These are phyloP conservation scores for Fusarium sp. DNA, from an alignment of 2,329 filamentous ascomycete species.

Conservation along the genomic window DNA sequence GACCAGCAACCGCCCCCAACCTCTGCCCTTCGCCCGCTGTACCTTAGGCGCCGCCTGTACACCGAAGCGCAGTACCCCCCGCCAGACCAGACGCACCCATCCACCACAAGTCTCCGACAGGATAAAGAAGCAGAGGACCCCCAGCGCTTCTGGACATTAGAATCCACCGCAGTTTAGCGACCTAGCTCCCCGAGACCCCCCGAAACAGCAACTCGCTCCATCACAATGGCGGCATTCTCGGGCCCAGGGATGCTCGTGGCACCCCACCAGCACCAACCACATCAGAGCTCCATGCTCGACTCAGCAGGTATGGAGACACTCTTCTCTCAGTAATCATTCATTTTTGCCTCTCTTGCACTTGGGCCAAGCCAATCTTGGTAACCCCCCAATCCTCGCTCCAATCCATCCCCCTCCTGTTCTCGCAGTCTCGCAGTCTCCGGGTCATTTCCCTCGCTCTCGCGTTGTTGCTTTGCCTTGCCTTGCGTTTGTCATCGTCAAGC, in stretches of 20 bases:
- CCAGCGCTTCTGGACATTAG: background rate
- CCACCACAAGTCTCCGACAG: constrained; percentile 19
- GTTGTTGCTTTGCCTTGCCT: background rate
- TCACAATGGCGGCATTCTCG: constrained; percentile 42
- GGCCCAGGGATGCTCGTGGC: constrained; percentile 36
- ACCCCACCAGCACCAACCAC: constrained; percentile 42
- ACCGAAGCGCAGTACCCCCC: constrained; percentile 39
- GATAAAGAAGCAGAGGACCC: constrained; percentile 33
- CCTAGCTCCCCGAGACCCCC: constrained; percentile 7
- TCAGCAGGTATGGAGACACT: constrained; percentile 40
- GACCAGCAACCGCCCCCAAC: constrained; percentile 37
- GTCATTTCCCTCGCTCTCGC: constrained; percentile 27
- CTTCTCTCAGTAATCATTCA: constrained; percentile 26
- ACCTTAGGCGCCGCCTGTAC: constrained; percentile 38
- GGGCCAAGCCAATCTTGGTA: constrained; percentile 20
- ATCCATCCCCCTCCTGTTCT: constrained; percentile 19
- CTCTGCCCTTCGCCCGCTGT: constrained; percentile 20
- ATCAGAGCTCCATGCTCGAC: constrained; percentile 33
- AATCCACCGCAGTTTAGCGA: background rate
- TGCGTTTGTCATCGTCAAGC: constrained; percentile 22
- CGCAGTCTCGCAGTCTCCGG: background rate
- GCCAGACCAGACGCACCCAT: constrained; percentile 17
- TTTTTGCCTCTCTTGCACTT: constrained; percentile 22
- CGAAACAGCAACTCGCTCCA: constrained; percentile 17
- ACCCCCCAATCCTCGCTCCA: constrained; percentile 18